Evolutionary conservation across 257 asterid species (phyloP), one percentile per base, ranked within the genome.

Genomic region (Salvia splendens): DNA sequence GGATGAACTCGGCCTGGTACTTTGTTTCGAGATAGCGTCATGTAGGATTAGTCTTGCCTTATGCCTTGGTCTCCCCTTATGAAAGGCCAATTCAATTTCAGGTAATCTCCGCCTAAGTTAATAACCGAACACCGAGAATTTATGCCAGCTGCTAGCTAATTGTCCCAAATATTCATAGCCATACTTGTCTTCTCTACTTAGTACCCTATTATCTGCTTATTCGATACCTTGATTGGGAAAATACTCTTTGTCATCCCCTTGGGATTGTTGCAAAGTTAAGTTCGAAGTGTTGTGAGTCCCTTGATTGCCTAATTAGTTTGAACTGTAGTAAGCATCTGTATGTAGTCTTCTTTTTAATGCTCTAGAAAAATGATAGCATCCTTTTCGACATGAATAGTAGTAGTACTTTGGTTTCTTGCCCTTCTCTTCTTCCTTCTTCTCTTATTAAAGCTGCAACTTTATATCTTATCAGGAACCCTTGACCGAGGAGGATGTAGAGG

Each of bases 401-500:
- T n/a, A n/a, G n/a, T n/a, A 5, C 14, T 45, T 54, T 42, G 14
- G 20, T 60, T 28, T 70, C 43, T 58, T 42, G 28, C 7, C 61
- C n/a, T 64, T 48, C 38, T 54, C 52, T 43, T 60, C 28, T 28
- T 28, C 40, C n/a, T 7, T 24, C 33, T 38, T 14, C 45, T 35
- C 15, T 9, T 53, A 73, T 38, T 58, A 16, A 49, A 63, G 43
- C 12, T 59, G 24, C 58, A 14, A 63, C 43, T 48, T 47, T 7
- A 8, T 67, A 62, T 63, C 42, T 68, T 55, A 54, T 56, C 70
- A 93, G 99, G 95, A 86, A 72, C 96, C 99, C 20, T 75, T 90
- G 84, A 90, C 95, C 0, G 96, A 90, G 67, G 79, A 83, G 73
- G 99, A 93, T 75, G 75, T 88, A 12, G 98, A 93, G 52, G 96